Base-by-base conservation (phyloP, 495 filamentous ascomycete species). In the Podospora pseudopauciseta region DNA sequence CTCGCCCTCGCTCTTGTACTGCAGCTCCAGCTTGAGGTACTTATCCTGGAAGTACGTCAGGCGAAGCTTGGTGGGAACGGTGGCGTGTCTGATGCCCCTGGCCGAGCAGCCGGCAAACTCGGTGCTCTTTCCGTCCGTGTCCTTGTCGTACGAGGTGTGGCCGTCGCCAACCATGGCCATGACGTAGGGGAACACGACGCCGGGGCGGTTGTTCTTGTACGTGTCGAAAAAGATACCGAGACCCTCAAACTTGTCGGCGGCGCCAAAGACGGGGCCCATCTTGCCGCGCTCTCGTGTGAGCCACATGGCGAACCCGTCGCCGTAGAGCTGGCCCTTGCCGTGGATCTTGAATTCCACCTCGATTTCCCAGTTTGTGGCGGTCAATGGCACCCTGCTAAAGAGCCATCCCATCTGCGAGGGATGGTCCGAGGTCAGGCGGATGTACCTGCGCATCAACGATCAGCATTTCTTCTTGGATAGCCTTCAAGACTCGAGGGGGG, bases 331-430 rank as follows among this genome's bases (percentile, higher is more conserved):
- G 72, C 85, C 81, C 79, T 93, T 90, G 54, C 91, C 91, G 59
- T 86, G 76, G 71, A 99, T 91, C 78, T 92, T 93, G 83, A 98
- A 98, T 72, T 98, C 95, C 56, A 97, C 86, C 78, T 96, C 92
- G 70, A 99, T 93, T 88, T 97, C 92, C 96, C 96, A 99, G 81
- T 99, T 99, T 49, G 96, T 99, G 20, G 95, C 95, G 23, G 96
- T 99, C 70, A 99, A 81, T 61, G 95, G 95, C 63, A 98, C 91
- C 57, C 93, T 86, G 28, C 93, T 97, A 83, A 93, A 97, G 60
- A 98, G 78, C 92, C 91, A 98, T 72, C 96, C 96, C 72, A 86
- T 86, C 78, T 95, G 92, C 71, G 93, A 95, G 63, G 91, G 91
- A 60, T 90, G 89, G 77, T 98, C 94, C 59, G 93, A 89, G 13